Evolutionary conservation across 2,329 filamentous ascomycete genomes (phyloP).

Genomic region (Parastagonospora nodorum): DNA sequence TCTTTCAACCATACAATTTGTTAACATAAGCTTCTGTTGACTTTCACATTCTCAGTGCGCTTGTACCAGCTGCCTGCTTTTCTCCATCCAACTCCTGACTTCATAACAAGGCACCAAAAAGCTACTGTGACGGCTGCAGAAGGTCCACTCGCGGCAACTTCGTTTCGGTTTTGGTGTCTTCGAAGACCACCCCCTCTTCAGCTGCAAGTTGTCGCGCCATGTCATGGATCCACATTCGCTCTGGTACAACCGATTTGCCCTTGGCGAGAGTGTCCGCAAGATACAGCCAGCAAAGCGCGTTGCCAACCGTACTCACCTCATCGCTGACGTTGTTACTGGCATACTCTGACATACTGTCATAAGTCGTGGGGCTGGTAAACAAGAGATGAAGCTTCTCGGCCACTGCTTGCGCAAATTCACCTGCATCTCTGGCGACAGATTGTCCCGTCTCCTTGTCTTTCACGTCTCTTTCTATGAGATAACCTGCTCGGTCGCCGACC

Average conservation of each 20-base stretch:
- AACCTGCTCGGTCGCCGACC: slow-evolving; percentile 72
- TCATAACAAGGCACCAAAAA: too few relatives aligned
- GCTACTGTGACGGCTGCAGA: too few relatives aligned
- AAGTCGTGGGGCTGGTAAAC: slow-evolving; percentile 68
- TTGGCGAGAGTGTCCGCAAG: slow-evolving; percentile 70
- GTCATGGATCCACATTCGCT: slow-evolving; percentile 74
- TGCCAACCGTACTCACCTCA: slow-evolving; percentile 81
- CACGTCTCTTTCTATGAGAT: slow-evolving; percentile 65
- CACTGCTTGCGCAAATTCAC: slow-evolving; percentile 40
- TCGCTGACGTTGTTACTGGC: slow-evolving; percentile 73
- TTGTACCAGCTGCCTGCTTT: too few relatives aligned
- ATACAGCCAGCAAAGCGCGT: slow-evolving; percentile 77
- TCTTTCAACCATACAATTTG: too few relatives aligned
- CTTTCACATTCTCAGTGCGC: too few relatives aligned
- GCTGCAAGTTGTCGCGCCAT: slow-evolving; percentile 62
- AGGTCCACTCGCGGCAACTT: slow-evolving; percentile 54
- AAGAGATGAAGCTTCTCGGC: slow-evolving; percentile 69
- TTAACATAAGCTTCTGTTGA: too few relatives aligned
- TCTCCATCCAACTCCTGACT: too few relatives aligned
- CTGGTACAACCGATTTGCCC: slow-evolving; percentile 61
- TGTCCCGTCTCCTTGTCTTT: slow-evolving; percentile 67
- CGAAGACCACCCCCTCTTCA: slow-evolving; percentile 65
- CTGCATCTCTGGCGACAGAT: too few relatives aligned
- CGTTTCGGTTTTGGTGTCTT: slow-evolving; percentile 58
- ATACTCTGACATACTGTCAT: slow-evolving; percentile 69